Evolutionary conservation across 2,329 filamentous ascomycete genomes (phyloP).

Genomic region (Pyrenochaeta sp.): DNA sequence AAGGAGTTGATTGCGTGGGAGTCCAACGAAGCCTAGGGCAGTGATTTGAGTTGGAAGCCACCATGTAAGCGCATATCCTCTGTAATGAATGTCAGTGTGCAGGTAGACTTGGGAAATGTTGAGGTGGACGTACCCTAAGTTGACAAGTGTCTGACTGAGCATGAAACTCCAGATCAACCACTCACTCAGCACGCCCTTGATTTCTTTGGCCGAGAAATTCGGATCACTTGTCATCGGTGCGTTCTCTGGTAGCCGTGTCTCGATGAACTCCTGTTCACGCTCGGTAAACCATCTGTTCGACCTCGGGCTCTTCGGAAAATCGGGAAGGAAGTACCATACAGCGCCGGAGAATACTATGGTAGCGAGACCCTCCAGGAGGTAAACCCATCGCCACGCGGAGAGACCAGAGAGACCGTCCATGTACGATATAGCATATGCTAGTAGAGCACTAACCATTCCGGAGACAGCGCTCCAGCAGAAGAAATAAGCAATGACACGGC

Average conservation of each 20-base stretch:
- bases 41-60: constrained; percentile 55
- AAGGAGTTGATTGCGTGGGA: constrained; percentile 56
- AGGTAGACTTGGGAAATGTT: not conserved
- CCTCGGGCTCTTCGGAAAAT: constrained; percentile 55
- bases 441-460: constrained; percentile 44
- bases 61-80: constrained; percentile 54
- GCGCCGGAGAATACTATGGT: constrained; percentile 53
- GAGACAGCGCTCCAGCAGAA: constrained; percentile 45
- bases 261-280: constrained; percentile 53
- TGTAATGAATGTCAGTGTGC: constrained; percentile 1
- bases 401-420: constrained; percentile 29
- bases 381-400: constrained; percentile 47
- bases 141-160: constrained; percentile 50
- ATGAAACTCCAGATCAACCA: constrained; percentile 50
- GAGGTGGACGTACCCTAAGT: constrained; percentile 40
- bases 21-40: constrained; percentile 52
- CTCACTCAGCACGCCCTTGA: constrained; percentile 47
- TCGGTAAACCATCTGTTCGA: constrained; percentile 50
- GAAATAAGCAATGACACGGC: constrained; percentile 47
- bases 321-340: constrained; percentile 53
- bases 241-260: constrained; percentile 50
- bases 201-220: constrained; percentile 48
- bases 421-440: constrained; percentile 31
- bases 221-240: constrained; percentile 51
- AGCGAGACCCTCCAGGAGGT: constrained; percentile 55